Evolutionary conservation across 345 rosid genomes (phyloP), one percentile per base, ranked within the genome.

Genomic region (Clausena lansium): DNA sequence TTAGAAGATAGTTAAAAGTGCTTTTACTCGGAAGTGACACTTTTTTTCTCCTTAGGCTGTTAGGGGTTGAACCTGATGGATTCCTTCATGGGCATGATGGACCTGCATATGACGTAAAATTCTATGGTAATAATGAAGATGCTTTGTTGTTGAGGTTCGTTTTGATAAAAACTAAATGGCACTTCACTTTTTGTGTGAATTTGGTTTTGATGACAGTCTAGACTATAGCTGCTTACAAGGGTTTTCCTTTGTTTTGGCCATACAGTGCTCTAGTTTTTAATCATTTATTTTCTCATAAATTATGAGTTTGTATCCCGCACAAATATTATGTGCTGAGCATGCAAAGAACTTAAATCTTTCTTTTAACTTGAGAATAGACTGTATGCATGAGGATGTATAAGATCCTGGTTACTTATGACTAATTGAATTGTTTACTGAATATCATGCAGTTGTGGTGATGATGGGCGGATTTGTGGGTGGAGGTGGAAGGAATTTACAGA

Each of bases 381-480:
- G 19, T 63, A 15, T 20, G 4, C 9, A 27, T 4, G 67, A 63
- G 9, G 38, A 30, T 63, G 38, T 77, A n/a, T 32, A 52, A 27
- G 30, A 38, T 19, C 14, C 32, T 71, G 57, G 71, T 55, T 20
- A 33, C 59, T 27, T 52, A 50, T 52, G 57, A 39, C 30, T 73
- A 13, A 39, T 67, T 67, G 30, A 39, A 68, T 32, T 60, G 6
- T 70, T 45, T 73, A 66, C 64, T 76, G 71, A 5, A 25, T 35
- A 39, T 75, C 57, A 9, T 87, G 79, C 72, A 96, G 99, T 77
- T 96, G 99, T 83, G 98, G 99, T 55, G 99, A 96, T 79, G 98
- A 96, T 87, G 99, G 99, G 45, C 82, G 89, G 80, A 88, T 96
- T 76, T 78, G 89, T 24, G 99, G 99, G 80, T 96, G 99, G 98